phyloP scores from a whole-genome alignment of 2,329 filamentous ascomycete species.

The Ophiostoma ips region DNA sequence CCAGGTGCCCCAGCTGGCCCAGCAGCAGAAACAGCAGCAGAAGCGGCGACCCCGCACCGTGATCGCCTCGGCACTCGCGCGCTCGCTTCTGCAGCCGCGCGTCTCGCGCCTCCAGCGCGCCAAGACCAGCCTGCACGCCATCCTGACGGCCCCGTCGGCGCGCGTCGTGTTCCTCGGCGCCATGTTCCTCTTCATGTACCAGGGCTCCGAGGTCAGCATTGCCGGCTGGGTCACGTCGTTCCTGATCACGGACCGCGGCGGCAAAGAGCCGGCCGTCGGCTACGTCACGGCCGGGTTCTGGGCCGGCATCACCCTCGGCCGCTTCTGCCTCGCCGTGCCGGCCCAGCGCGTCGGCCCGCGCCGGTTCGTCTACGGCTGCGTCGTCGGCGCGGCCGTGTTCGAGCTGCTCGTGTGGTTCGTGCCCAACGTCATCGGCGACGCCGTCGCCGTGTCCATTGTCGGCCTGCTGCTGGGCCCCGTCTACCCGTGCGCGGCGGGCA shows the following conservation, averaged over 20 bases:
- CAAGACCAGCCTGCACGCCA: constrained; percentile 22
- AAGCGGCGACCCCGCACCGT: too few species aligned
- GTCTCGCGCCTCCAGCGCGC: background rate
- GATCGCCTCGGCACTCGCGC: too few species aligned
- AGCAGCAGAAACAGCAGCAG: background rate
- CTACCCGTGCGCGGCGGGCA: constrained; percentile 57
- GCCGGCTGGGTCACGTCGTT: constrained; percentile 82
- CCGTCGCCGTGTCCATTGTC: constrained; percentile 53
- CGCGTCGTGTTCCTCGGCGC: constrained; percentile 58
- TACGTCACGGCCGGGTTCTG: constrained; percentile 65
- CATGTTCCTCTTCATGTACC: constrained; percentile 74
- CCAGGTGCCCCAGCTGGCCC: background rate
- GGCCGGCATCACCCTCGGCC: constrained; percentile 62
- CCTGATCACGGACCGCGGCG: constrained; percentile 57
- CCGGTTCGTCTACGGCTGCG: constrained; percentile 49
- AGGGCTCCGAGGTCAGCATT: constrained; percentile 72
- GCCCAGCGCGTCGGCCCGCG: constrained; percentile 59
- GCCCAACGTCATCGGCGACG: constrained; percentile 58
- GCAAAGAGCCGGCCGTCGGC: constrained; percentile 56
- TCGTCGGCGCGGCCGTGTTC: constrained; percentile 48
- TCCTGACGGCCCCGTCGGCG: constrained; percentile 35
- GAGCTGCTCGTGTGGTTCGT: constrained; percentile 68
- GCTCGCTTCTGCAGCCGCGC: too few species aligned
- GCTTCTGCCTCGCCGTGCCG: constrained; percentile 55
- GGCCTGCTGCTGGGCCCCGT: constrained; percentile 66